Evolutionary conservation across 169 alveolate species (phyloP).

Genomic region (Plasmodium sp.): DNA sequence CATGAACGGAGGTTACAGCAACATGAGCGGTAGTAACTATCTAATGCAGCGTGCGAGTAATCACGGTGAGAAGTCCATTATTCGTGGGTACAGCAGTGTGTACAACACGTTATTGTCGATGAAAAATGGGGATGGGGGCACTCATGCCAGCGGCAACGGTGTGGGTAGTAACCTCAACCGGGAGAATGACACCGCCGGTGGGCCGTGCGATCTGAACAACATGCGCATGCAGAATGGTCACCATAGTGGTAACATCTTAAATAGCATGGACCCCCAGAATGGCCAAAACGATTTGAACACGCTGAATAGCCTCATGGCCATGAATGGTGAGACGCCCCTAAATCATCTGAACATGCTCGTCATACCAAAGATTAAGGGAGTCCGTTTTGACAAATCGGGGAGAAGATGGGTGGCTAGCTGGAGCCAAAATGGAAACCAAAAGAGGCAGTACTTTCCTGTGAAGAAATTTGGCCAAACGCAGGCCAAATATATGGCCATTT

Average conservation of each 20-base stretch:
- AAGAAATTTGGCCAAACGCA: slow-evolving; percentile 85
- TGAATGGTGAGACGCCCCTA: neutral
- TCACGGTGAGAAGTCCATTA: neutral
- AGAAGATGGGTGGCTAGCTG: slow-evolving; percentile 88
- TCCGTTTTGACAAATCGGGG: slow-evolving; percentile 85
- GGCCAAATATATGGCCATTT: slow-evolving; percentile 83
- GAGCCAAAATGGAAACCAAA: slow-evolving; percentile 87
- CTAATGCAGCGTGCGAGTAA: neutral
- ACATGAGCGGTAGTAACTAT: neutral
- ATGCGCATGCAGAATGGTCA: neutral
- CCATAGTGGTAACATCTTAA: neutral
- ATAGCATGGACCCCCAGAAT: neutral
- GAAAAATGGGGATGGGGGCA: neutral
- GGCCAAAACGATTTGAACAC: neutral
- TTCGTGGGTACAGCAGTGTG: neutral
- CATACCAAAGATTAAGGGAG: slow-evolving; percentile 80
- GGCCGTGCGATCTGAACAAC: neutral
- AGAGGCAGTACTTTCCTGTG: slow-evolving; percentile 84
- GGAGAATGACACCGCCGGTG: neutral
- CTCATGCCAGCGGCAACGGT: neutral
- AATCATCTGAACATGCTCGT: slow-evolving; percentile 16
- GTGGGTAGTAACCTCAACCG: neutral
- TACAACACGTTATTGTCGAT: neutral
- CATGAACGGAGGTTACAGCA: neutral
- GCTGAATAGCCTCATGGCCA: neutral